Evolutionary conservation across 1,139 yeast genomes (phyloP).

Genomic region (Wickerhamiella infanticola): DNA sequence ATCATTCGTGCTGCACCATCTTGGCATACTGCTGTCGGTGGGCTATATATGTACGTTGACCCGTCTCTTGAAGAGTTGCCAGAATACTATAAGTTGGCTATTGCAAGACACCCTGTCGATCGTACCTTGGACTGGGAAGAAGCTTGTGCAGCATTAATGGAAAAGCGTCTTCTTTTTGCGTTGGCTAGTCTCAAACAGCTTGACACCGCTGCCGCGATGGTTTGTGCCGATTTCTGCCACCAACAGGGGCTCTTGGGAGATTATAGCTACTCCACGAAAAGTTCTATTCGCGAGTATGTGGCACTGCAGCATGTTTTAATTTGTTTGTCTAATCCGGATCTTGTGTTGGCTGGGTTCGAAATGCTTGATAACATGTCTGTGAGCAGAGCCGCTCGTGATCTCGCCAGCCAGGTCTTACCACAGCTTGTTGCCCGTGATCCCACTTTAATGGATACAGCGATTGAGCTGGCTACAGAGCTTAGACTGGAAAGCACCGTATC

Average conservation of each 20-base stretch:
- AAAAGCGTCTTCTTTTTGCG: constrained; percentile 38
- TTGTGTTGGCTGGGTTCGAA: constrained; percentile 10
- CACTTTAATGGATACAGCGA: constrained; percentile 3
- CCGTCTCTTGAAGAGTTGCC: constrained; percentile 32
- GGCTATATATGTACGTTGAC: constrained; percentile 47
- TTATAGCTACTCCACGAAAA: constrained; percentile 5
- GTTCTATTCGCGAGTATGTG: constrained; percentile 11
- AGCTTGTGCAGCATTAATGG: constrained; percentile 44
- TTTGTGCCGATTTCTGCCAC: constrained; percentile 10
- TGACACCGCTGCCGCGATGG: constrained; percentile 10
- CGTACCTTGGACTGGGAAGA: constrained; percentile 35
- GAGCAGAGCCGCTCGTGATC: constrained; percentile 5
- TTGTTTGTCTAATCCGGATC: constrained; percentile 8
- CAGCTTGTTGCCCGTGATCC: constrained; percentile 8
- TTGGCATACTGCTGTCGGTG: constrained; percentile 62
- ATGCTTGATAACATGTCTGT: constrained; percentile 11
- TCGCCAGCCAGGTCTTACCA: constrained; percentile 10
- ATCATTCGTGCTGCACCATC: constrained; percentile 36
- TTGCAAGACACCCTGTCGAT: constrained; percentile 26
- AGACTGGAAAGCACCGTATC: constrained; percentile 4
- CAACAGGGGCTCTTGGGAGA: constrained; percentile 8
- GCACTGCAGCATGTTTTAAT: constrained; percentile 9
- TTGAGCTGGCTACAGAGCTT: constrained; percentile 9
- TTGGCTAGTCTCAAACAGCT: constrained; percentile 7
- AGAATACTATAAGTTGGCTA: constrained; percentile 28